A percentile compares a stretch with the other conserved stretches of the same genome.
phyloP scores from a whole-genome alignment of 2,329 filamentous ascomycete genomes.

The Drechslerella dactyloides region DNA sequence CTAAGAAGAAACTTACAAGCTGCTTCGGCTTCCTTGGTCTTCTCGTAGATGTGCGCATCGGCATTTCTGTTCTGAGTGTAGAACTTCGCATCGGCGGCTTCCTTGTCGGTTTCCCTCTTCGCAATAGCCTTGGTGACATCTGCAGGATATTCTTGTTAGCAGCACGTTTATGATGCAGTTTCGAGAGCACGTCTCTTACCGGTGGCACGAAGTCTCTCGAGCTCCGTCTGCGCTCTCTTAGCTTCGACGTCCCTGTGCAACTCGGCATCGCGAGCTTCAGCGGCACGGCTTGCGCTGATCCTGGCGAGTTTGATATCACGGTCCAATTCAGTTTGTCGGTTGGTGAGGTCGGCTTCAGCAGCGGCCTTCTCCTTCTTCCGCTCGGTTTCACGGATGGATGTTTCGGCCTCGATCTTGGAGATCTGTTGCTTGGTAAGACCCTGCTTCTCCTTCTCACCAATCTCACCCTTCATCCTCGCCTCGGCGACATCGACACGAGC shows the following conservation, averaged over 20 bases:
- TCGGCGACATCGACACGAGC: conserved; percentile 67
- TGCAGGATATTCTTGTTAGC: conserved; percentile 55
- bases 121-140: conserved; percentile 81
- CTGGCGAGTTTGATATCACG: conserved; percentile 77
- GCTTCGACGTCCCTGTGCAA: conserved; percentile 78
- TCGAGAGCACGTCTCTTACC: conserved; percentile 15
- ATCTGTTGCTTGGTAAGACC: conserved; percentile 84
- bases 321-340: conserved; percentile 73
- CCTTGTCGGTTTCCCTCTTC: conserved; percentile 70
- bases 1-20: conserved; percentile 53
- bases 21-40: conserved; percentile 59
- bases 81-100: conserved; percentile 68
- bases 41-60: conserved; percentile 56
- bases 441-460: conserved; percentile 77
- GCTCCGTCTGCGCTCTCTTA: conserved; percentile 77
- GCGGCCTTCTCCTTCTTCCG: conserved; percentile 79
- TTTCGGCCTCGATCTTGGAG: conserved; percentile 85
- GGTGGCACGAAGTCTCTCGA: conserved; percentile 75
- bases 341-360: conserved; percentile 77
- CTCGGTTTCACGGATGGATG: conserved; percentile 82
- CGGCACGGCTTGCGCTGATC: conserved; percentile 74
- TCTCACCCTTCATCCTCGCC: conserved; percentile 70
- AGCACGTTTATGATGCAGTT: background rate
- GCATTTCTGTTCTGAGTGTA: conserved; percentile 57
- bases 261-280: conserved; percentile 79